A percentile compares a stretch with the other conserved stretches of the same genome.
Evolutionary conservation across 257 asterid genomes (phyloP).

Genomic region (Ehretia macrophylla): DNA sequence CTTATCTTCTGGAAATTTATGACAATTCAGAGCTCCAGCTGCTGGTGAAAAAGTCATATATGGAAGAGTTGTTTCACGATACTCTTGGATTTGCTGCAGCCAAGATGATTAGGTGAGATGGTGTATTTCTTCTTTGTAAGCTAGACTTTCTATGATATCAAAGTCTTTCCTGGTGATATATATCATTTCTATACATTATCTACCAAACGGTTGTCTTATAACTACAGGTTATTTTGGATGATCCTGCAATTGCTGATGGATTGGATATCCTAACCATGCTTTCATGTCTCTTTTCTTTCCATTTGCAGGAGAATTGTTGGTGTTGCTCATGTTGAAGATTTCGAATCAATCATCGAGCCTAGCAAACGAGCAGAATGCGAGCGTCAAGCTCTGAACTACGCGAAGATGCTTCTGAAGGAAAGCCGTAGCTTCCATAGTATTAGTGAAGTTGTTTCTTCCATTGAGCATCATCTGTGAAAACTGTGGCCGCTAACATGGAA

Average conservation of each 20-base stretch:
- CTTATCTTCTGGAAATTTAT: slow-evolving; percentile 83
- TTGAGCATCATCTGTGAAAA: slow-evolving; percentile 34
- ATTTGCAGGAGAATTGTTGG: slow-evolving; percentile 87
- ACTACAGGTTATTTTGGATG: background rate
- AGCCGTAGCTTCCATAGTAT: slow-evolving; percentile 53
- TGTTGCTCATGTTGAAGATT: slow-evolving; percentile 93
- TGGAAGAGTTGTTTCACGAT: slow-evolving; percentile 78
- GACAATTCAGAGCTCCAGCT: slow-evolving; percentile 56
- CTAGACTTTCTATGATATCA: background rate
- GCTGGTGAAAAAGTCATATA: slow-evolving; percentile 54
- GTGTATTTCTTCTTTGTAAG: background rate
- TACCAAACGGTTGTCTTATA: too few species aligned
- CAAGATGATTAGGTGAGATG: slow-evolving; percentile 82
- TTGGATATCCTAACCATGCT: background rate
- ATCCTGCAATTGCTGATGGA: background rate
- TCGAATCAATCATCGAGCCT: slow-evolving; percentile 68
- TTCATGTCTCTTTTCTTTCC: slow-evolving; percentile 1
- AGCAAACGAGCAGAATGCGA: slow-evolving; percentile 79
- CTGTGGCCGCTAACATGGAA: background rate
- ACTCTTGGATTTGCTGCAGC: slow-evolving; percentile 94
- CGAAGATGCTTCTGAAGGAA: slow-evolving; percentile 67
- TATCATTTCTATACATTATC: too few species aligned
- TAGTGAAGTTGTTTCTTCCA: slow-evolving; percentile 60
- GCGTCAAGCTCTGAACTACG: slow-evolving; percentile 67
- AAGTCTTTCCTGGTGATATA: too few species aligned